Conservation (phyloP, 192 early-diverging fungal species). For the Mortierella claussenii region DNA sequence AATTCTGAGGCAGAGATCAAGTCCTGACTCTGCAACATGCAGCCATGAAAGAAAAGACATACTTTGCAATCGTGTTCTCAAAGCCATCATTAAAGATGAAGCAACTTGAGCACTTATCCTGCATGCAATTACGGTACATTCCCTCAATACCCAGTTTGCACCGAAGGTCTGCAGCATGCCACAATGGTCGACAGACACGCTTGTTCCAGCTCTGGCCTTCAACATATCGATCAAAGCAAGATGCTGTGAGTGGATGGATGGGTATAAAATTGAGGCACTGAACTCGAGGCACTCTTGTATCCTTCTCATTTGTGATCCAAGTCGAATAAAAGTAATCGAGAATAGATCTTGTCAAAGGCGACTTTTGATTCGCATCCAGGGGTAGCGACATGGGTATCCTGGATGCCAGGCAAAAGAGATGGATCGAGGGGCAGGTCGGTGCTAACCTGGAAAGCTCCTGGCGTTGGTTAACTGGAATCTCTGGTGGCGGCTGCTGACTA, state of each 20-base stretch:
- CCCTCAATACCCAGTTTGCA: conserved; percentile 48
- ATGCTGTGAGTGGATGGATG: conserved; percentile 46
- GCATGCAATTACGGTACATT: conserved; percentile 53
- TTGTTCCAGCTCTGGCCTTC: conserved; percentile 49
- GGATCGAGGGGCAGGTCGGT: conserved; percentile 46
- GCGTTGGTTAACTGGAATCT: conserved; percentile 34
- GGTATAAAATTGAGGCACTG: conserved; percentile 53
- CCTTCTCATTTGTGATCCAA: conserved; percentile 28
- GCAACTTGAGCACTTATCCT: conserved; percentile 50
- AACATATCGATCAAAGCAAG: conserved; percentile 44
- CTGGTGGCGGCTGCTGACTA: conserved; percentile 30
- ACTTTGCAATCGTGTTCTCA: conserved; percentile 43
- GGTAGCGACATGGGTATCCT: conserved; percentile 48
- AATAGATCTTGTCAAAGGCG: conserved; percentile 38
- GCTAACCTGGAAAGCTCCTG: conserved; percentile 36
- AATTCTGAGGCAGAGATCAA: too few species aligned
- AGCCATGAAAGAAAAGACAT: conserved; percentile 3
- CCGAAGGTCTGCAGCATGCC: conserved; percentile 48
- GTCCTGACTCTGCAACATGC: too few species aligned
- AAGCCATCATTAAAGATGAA: conserved; percentile 54
- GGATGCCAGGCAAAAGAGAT: conserved; percentile 46
- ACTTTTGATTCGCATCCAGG: conserved; percentile 35
- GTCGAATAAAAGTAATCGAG: conserved; percentile 52
- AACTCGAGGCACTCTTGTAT: conserved; percentile 23
- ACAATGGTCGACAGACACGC: conserved; percentile 40